Evolutionary conservation across 179 eudicot species (phyloP), one percentile per base, ranked within the genome.

Genomic region (Patellifolia procumbens): DNA sequence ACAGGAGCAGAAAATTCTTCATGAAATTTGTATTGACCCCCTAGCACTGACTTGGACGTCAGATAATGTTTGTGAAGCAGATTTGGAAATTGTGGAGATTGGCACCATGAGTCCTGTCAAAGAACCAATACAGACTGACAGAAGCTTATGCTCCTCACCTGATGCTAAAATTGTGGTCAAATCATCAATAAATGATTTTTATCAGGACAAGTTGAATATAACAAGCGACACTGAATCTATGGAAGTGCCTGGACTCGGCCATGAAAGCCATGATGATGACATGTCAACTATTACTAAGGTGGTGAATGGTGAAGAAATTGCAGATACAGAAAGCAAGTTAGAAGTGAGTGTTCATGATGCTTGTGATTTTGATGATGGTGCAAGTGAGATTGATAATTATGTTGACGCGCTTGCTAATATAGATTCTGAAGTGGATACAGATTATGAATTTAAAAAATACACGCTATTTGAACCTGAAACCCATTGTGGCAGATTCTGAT

Each of bases 351-450:
- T 65, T 68, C 82, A 71, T 68, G 83, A 78, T 82, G 74, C 77
- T 59, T 76, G 81, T 61, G 70, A 85, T 74, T 88, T 91, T 68
- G 98, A 89, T 77, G 97, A 83, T 72, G 75, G 78, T 76, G 87
- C 90, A 69, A 92, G 98, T 88, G 98, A 93, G 68, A 74, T 83
- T 71, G 97, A 95, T 65, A 87, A 85, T 84, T 95, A 88, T 66
- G 81, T 89, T 83, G 99, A 95, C 84, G 99, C 98, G 76, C 90
- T 90, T 80, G 81, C 96, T 52, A 88, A 85, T 35, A 91, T 93
- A 78, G 99, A 91, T 67, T 86, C 95, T 76, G 99, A 93, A 81
- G 80, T 84, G 72, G 99, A 93, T 65, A 89, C 91, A 56, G 98
- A 93, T 69, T 80, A 80, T 53, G 98, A 93, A 66, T 45, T 52